phyloP scores from a whole-genome alignment of 1,284 basidiomycete genomes.

The Quambalaria eucalypti region DNA sequence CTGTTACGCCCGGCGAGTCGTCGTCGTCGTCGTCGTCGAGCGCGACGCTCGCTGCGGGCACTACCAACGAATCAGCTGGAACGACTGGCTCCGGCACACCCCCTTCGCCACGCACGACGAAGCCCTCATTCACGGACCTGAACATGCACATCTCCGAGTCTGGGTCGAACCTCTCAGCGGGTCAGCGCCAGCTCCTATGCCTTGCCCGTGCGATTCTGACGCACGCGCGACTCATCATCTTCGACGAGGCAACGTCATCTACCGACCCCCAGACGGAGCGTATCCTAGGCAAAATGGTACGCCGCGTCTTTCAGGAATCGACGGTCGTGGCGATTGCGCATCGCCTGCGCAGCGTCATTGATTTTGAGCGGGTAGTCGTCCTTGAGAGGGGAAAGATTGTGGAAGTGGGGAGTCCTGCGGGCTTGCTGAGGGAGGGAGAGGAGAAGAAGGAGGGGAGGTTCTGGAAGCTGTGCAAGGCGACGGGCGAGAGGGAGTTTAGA shows the following conservation, averaged over 20 bases:
- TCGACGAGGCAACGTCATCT: slow-evolving; percentile 43
- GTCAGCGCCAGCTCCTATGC: slow-evolving; percentile 40
- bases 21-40: not conserved
- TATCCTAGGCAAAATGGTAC: slow-evolving; percentile 65
- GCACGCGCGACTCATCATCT: slow-evolving; percentile 32
- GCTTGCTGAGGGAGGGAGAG: slow-evolving; percentile 38
- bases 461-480: not conserved
- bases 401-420: slow-evolving; percentile 52
- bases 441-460: slow-evolving; percentile 20
- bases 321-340: slow-evolving; percentile 79
- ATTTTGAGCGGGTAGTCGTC: slow-evolving; percentile 51
- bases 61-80: no score
- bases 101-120: no score
- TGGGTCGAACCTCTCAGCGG: slow-evolving; percentile 38
- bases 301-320: slow-evolving; percentile 65
- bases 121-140: not conserved
- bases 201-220: slow-evolving; percentile 38
- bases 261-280: slow-evolving; percentile 35
- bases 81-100: no score
- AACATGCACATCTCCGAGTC: slow-evolving; percentile 25
- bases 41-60: no score
- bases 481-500: not conserved
- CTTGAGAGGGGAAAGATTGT: slow-evolving; percentile 51
- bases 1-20: not conserved
- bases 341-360: slow-evolving; percentile 46